Percentiles rank a stretch among this genome's conserved stretches.
phyloP scores from a whole-genome alignment of 179 eudicot species.

The Beta macrorhiza region DNA sequence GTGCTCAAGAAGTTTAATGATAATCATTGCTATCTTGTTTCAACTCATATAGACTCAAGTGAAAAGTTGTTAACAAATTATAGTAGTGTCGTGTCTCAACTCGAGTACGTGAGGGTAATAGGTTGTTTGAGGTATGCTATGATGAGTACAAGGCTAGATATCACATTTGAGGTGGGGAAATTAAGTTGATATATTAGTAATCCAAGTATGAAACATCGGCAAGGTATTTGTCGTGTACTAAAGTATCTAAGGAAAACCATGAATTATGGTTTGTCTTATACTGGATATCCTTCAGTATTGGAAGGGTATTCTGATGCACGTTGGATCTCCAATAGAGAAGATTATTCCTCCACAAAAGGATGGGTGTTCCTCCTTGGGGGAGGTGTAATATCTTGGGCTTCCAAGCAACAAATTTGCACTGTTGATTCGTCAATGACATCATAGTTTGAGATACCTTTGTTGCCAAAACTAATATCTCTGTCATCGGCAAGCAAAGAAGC shows the following conservation, averaged over 20 bases:
- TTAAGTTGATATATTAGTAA: background rate
- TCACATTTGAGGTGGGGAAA: background rate
- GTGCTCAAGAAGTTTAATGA: background rate
- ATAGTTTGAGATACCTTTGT: too few species aligned
- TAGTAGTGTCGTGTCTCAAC: background rate
- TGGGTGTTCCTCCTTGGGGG: too few species aligned
- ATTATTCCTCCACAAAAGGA: background rate
- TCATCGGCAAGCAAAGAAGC: too few species aligned
- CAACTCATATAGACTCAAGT: background rate
- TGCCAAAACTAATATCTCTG: too few species aligned
- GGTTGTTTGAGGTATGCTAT: background rate
- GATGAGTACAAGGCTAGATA: background rate
- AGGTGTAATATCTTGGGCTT: too few species aligned
- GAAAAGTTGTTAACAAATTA: background rate
- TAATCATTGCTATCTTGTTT: background rate
- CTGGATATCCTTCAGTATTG: too few species aligned
- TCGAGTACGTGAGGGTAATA: too few species aligned
- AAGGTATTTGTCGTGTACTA: background rate
- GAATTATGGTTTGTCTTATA: background rate
- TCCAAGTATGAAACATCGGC: background rate
- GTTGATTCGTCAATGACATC: too few species aligned
- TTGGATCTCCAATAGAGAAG: background rate
- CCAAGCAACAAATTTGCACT: too few species aligned
- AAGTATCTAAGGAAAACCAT: background rate
- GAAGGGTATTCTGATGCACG: background rate